phyloP scores from a whole-genome alignment of 495 filamentous ascomycete species.

The Trichoderma parareesei region DNA sequence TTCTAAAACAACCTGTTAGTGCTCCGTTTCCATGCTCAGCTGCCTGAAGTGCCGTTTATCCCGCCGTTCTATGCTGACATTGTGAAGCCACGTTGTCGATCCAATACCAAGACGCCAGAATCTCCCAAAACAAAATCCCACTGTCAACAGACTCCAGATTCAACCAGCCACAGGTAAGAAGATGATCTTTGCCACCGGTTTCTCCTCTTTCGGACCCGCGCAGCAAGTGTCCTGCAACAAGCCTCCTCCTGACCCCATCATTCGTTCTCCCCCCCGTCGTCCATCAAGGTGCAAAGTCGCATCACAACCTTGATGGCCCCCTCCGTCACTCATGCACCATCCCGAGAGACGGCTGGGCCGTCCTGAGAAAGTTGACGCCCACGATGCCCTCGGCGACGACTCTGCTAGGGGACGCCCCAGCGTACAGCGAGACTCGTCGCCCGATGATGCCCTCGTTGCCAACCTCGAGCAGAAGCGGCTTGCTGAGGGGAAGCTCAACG shows the following conservation, averaged over 20 bases:
- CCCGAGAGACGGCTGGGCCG: neutral
- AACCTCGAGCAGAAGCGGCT: slow-evolving; percentile 31
- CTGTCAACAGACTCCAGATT: neutral
- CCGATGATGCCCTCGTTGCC: slow-evolving; percentile 39
- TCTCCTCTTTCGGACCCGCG: neutral
- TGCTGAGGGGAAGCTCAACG: slow-evolving; percentile 25
- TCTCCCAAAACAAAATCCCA: neutral
- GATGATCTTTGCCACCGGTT: neutral
- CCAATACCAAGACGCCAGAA: neutral
- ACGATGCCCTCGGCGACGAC: slow-evolving; percentile 39
- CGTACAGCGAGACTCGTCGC: slow-evolving; percentile 34
- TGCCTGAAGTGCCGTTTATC: neutral
- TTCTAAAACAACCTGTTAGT: neutral
- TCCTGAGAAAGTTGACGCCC: slow-evolving; percentile 30
- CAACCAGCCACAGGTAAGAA: neutral
- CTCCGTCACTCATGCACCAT: neutral
- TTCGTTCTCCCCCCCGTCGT: neutral
- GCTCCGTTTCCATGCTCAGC: neutral
- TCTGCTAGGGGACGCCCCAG: slow-evolving; percentile 10
- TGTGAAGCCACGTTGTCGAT: neutral
- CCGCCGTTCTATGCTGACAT: neutral
- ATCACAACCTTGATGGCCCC: slow-evolving; percentile 6
- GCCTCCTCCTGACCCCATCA: no score
- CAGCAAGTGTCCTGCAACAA: neutral
- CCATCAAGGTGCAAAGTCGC: neutral